These are phyloP conservation scores for Thozetella sp. DNA, from an alignment of 495 filamentous ascomycete genomes.

Conservation along the genomic window DNA sequence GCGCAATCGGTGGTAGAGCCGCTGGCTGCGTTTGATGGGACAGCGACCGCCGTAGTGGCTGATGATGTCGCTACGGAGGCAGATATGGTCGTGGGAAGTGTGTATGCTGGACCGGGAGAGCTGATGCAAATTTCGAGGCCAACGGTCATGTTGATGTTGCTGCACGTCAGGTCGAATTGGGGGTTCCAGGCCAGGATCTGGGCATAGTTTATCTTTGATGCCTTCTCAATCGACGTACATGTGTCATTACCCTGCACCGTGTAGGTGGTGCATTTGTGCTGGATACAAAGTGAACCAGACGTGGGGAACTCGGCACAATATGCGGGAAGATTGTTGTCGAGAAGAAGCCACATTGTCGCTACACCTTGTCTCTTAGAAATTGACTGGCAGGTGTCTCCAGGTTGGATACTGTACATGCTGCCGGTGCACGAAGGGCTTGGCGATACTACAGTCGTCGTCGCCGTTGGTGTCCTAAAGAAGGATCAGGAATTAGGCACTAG, in stretches of 20 bases:
- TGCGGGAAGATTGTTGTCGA: no score
- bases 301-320: no score
- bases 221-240: conserved; percentile 22
- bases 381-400: no score
- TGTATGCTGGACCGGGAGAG: conserved; percentile 1
- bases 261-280: background rate
- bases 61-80: background rate
- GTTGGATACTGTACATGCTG: no score
- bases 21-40: conserved; percentile 14
- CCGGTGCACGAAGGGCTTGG: no score
- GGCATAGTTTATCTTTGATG: conserved; percentile 24
- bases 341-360: no score
- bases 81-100: background rate
- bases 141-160: conserved; percentile 2
- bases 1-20: conserved; percentile 14
- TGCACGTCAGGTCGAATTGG: background rate
- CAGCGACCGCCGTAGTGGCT: conserved; percentile 8
- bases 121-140: conserved; percentile 9
- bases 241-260: conserved; percentile 20
- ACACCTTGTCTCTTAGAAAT: no score
- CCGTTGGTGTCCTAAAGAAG: no score
- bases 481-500: no score
- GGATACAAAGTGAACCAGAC: no score
- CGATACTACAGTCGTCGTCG: no score
- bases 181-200: conserved; percentile 23